Evolutionary conservation across 805 yeast species (phyloP).

Genomic region (Cyberlindnera veronae): DNA sequence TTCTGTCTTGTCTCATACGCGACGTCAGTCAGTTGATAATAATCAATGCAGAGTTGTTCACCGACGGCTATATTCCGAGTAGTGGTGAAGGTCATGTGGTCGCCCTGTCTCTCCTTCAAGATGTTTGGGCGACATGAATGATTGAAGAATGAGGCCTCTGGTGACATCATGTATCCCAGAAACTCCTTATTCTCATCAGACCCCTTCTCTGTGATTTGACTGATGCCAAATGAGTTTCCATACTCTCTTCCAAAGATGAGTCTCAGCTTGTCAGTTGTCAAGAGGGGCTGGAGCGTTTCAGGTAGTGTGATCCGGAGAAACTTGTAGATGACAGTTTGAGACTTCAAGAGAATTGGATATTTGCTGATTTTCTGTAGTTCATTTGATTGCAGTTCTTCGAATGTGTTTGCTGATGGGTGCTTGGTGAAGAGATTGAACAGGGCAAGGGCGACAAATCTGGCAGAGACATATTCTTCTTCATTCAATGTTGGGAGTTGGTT

Average conservation of each 20-base stretch:
- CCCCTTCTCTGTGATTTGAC: slow-evolving; percentile 42
- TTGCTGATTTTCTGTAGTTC: slow-evolving; percentile 42
- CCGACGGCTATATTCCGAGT: slow-evolving; percentile 36
- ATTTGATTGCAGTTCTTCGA: slow-evolving; percentile 47
- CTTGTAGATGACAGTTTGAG: slow-evolving; percentile 46
- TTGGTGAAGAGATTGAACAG: slow-evolving; percentile 31
- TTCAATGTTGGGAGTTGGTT: slow-evolving; percentile 42
- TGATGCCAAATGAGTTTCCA: slow-evolving; percentile 68
- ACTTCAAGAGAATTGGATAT: slow-evolving; percentile 45
- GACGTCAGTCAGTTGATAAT: slow-evolving; percentile 49
- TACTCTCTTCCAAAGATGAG: slow-evolving; percentile 54
- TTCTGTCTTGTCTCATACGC: slow-evolving; percentile 38
- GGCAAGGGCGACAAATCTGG: slow-evolving; percentile 43
- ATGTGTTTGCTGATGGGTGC: slow-evolving; percentile 23
- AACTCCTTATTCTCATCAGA: slow-evolving; percentile 47
- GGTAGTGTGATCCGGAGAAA: slow-evolving; percentile 42
- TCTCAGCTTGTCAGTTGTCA: slow-evolving; percentile 41
- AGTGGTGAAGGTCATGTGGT: slow-evolving; percentile 42
- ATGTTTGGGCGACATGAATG: slow-evolving; percentile 64
- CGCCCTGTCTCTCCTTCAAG: slow-evolving; percentile 38
- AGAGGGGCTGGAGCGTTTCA: slow-evolving; percentile 29
- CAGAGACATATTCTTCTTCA: slow-evolving; percentile 50
- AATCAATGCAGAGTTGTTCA: slow-evolving; percentile 56
- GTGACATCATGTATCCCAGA: slow-evolving; percentile 57
- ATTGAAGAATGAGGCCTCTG: slow-evolving; percentile 64